A percentile compares a stretch with the other conserved stretches of the same genome.
phyloP scores from a whole-genome alignment of 495 filamentous ascomycete genomes.

The Hypomontagnella submonticulosa region DNA sequence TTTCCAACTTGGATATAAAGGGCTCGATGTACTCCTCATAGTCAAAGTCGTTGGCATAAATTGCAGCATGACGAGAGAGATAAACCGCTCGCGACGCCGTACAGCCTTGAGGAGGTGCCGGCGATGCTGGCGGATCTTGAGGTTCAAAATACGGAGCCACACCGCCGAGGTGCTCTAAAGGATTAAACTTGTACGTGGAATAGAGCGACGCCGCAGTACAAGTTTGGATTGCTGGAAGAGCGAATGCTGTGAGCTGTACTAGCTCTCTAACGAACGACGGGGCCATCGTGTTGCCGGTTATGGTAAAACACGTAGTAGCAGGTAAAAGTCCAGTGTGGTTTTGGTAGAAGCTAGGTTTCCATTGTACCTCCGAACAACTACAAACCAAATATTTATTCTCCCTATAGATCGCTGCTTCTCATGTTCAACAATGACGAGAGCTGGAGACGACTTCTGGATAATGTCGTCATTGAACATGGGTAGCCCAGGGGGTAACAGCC shows the following conservation, averaged over 20 bases:
- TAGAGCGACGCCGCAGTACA: slow-evolving; percentile 45
- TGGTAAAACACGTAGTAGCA: slow-evolving; percentile 3
- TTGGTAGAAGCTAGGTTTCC: not conserved
- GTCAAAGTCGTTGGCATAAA: slow-evolving; percentile 62
- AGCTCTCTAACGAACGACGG: slow-evolving; percentile 36
- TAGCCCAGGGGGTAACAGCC: not conserved
- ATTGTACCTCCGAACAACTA: not conserved
- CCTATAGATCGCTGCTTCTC: too few species aligned
- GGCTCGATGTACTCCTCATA: slow-evolving; percentile 60
- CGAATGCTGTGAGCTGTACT: slow-evolving; percentile 28
- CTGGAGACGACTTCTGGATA: not conserved
- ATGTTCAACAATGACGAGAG: too few species aligned
- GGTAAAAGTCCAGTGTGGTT: not conserved
- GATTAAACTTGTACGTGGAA: slow-evolving; percentile 56
- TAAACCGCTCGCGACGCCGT: slow-evolving; percentile 55
- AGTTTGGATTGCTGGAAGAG: slow-evolving; percentile 23
- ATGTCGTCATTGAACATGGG: slow-evolving; percentile 29
- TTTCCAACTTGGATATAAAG: slow-evolving; percentile 57
- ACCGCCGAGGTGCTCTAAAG: slow-evolving; percentile 60
- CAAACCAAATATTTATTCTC: too few species aligned
- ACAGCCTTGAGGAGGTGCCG: slow-evolving; percentile 54
- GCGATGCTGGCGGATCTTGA: slow-evolving; percentile 54
- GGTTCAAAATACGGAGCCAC: slow-evolving; percentile 62
- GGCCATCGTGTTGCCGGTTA: slow-evolving; percentile 13
- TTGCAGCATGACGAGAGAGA: slow-evolving; percentile 60